phyloP scores from a whole-genome alignment of 768 basidiomycete genomes.

The Pleurotus sapidus region DNA sequence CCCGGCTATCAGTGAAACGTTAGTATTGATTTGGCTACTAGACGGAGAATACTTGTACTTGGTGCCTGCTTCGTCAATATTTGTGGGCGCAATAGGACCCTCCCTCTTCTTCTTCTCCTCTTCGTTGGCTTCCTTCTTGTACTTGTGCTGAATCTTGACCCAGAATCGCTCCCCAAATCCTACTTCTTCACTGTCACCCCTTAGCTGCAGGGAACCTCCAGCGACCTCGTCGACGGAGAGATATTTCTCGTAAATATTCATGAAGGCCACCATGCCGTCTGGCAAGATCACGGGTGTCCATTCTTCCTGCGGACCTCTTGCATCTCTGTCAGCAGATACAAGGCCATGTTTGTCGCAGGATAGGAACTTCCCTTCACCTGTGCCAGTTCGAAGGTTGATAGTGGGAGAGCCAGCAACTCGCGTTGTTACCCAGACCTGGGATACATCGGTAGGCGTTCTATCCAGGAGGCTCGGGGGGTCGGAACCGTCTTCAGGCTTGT shows the following conservation, averaged over 20 bases:
- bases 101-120: slow-evolving; percentile 75
- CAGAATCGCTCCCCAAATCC: slow-evolving; percentile 86
- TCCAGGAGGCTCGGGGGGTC: slow-evolving; percentile 51
- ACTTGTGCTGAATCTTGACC: slow-evolving; percentile 88
- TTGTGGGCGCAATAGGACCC: slow-evolving; percentile 43
- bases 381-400: slow-evolving; percentile 82
- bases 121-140: slow-evolving; percentile 78
- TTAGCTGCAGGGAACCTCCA: slow-evolving; percentile 71
- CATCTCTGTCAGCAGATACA: slow-evolving; percentile 82
- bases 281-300: slow-evolving; percentile 84
- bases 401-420: slow-evolving; percentile 81
- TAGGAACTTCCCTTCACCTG: slow-evolving; percentile 88
- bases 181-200: slow-evolving; percentile 83
- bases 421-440: slow-evolving; percentile 91
- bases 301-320: slow-evolving; percentile 90
- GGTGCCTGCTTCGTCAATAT: slow-evolving; percentile 69
- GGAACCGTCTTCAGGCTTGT: slow-evolving; percentile 42
- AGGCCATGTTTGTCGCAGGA: slow-evolving; percentile 86
- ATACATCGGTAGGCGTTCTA: slow-evolving; percentile 74
- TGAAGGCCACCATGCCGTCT: slow-evolving; percentile 85
- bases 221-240: slow-evolving; percentile 84
- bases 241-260: slow-evolving; percentile 89
- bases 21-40: no score
- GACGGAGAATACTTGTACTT: slow-evolving; percentile 50
- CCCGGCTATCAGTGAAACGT: slow-evolving; percentile 37